phyloP scores from a whole-genome alignment of 495 filamentous ascomycete genomes.

The Xylaria curta region DNA sequence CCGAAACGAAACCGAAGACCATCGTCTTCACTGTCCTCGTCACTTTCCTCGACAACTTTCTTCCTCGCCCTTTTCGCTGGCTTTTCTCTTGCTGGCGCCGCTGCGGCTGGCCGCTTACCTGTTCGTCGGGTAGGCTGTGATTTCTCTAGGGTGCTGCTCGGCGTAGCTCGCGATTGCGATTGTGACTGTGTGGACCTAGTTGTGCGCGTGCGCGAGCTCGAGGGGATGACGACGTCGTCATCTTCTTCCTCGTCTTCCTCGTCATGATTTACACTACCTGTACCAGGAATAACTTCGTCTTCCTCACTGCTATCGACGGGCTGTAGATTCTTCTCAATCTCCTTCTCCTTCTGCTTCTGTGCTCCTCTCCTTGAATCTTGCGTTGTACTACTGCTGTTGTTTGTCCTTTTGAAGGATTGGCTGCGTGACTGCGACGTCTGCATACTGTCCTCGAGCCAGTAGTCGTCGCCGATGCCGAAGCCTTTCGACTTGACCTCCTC shows the following conservation, averaged over 20 bases:
- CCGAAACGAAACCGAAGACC: conserved; percentile 66
- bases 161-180: conserved; percentile 43
- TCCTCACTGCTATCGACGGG: conserved; percentile 50
- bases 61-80: conserved; percentile 54
- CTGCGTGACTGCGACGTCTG: conserved; percentile 34
- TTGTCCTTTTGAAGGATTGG: conserved; percentile 30
- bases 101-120: conserved; percentile 47
- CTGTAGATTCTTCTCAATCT: conserved; percentile 26
- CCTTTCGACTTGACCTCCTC: conserved; percentile 81
- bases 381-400: neutral
- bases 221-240: conserved; percentile 25
- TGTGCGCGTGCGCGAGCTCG: conserved; percentile 36
- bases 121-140: conserved; percentile 31
- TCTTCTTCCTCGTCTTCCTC: conserved; percentile 36
- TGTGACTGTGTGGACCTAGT: conserved; percentile 40
- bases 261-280: conserved; percentile 31
- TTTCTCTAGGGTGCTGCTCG: conserved; percentile 33
- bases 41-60: conserved; percentile 44
- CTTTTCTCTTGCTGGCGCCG: conserved; percentile 42
- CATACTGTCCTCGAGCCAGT: conserved; percentile 67
- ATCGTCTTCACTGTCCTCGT: conserved; percentile 58
- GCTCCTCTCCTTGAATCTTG: conserved; percentile 15
- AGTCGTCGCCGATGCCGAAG: conserved; percentile 84
- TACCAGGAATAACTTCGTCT: conserved; percentile 39
- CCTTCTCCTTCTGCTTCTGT: conserved; percentile 1